A percentile compares a stretch with the other conserved stretches of the same genome.
Evolutionary conservation across 805 yeast species (phyloP).

Genomic region (Danielia reshetovae): DNA sequence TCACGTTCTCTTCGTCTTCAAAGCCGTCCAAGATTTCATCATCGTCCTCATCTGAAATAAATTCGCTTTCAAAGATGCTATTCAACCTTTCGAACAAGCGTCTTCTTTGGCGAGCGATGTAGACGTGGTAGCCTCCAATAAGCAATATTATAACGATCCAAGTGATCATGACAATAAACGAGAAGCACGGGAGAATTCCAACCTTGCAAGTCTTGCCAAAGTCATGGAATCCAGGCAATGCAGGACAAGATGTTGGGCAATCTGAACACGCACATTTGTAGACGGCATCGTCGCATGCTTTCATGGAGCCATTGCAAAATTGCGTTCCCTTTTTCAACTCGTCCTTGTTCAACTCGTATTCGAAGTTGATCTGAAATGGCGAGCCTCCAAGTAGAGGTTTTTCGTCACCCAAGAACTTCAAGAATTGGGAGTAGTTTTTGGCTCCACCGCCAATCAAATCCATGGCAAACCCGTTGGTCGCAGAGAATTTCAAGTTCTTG

Average conservation of each 20-base stretch:
- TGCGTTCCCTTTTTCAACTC: no score
- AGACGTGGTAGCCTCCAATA: conserved; percentile 40
- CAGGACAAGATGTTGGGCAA: conserved; percentile 79
- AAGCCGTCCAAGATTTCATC: no score
- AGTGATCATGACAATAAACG: conserved; percentile 53
- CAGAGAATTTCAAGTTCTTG: conserved; percentile 83
- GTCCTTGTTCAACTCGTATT: conserved; percentile 32
- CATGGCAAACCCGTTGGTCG: conserved; percentile 95
- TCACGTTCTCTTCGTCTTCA: background rate
- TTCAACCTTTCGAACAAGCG: conserved; percentile 5
- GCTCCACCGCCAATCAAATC: conserved; percentile 99
- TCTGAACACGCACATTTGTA: conserved; percentile 90
- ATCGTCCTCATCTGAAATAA: conserved; percentile 8
- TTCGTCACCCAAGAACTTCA: conserved; percentile 90
- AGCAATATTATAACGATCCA: conserved; percentile 40
- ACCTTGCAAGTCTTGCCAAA: conserved; percentile 45
- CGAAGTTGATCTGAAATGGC: conserved; percentile 86
- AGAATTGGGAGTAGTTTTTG: conserved; percentile 59
- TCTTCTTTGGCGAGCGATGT: conserved; percentile 19
- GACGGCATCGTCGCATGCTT: conserved; percentile 57
- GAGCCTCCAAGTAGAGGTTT: conserved; percentile 94
- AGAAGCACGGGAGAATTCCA: conserved; percentile 67
- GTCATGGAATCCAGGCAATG: conserved; percentile 44
- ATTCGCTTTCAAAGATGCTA: conserved; percentile 2
- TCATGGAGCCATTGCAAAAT: conserved; percentile 24